Conservation (phyloP, 768 basidiomycete genomes). For the Suillus tomentosus region DNA sequence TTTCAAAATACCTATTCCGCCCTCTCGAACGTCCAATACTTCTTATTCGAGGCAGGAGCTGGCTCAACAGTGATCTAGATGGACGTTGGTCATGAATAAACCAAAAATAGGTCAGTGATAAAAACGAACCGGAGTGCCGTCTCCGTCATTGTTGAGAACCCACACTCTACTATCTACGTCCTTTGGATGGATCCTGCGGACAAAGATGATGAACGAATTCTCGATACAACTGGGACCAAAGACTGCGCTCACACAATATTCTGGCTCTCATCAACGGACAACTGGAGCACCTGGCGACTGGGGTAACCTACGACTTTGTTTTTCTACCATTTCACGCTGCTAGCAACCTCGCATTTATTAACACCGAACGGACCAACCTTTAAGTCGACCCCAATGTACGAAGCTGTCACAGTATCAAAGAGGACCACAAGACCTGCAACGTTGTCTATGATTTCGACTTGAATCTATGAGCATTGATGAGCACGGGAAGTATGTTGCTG, state of each 20-base stretch:
- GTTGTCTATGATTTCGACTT: background rate
- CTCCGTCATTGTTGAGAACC: background rate
- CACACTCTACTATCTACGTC: background rate
- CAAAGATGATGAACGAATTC: background rate
- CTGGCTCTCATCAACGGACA: background rate
- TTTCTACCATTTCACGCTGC: background rate
- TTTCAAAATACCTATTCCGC: background rate
- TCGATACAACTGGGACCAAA: background rate
- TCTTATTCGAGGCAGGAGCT: background rate
- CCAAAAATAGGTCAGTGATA: background rate
- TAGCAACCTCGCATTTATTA: background rate
- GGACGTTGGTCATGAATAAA: background rate
- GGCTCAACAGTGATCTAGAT: background rate
- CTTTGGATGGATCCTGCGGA: background rate
- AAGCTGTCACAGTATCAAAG: background rate
- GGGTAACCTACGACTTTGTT: background rate
- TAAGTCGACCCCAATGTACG: background rate
- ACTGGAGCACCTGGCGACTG: background rate
- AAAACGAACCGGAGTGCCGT: background rate
- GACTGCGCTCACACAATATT: background rate
- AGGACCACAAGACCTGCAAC: background rate
- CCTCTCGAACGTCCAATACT: background rate
- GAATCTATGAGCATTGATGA: background rate
- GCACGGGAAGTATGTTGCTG: background rate
- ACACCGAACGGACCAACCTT: background rate